Base-by-base conservation (phyloP, 169 alveolate genomes). In the Babesia divergens region DNA sequence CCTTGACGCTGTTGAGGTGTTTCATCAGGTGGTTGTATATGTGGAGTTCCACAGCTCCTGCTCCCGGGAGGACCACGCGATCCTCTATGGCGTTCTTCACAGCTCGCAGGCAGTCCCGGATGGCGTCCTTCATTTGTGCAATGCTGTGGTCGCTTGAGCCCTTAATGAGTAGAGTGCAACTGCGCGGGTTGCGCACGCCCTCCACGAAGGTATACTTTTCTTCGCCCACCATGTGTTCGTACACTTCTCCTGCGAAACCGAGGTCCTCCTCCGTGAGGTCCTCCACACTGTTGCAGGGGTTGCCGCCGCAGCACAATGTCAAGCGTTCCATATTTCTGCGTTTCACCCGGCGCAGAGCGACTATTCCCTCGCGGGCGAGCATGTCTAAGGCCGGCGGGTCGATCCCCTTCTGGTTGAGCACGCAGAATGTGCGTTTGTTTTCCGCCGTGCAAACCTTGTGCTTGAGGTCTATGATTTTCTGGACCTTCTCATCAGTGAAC, bases 331-430 rank as follows among this genome's bases (percentile, higher is more conserved):
- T 95, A 81, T 98, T 98, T 82, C 99, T 91, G 77, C 98, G 90
- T 89, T 98, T 97, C 22, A 89, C 98, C 75, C 99, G 88, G 74
- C 99, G 91, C 49, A 97, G 84, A 2, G 98, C 99, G 56, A 97
- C 90, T 43, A 95, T 95, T 47, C 96, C 97, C 81, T 98, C 99
- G 74, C 95, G 94, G 7, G 99, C 99, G 47, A 98, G 84, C 97
- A 98, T 84, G 82, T 97, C 99, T 35, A 98, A 89, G 20, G 99
- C 96, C 9, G 97, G 96, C n/a, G 99, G 99, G 85, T 98, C 99
- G 35, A 98, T 96, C 34, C 99, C 99, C 84, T 98, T 98, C 90
- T 97, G 99, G 83, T 97, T 97, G 65, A 98, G 92, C 37, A 98
- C 98, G 47, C 96, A 98, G 90, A 98, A 96, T 53, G 87, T 70